phyloP scores from a whole-genome alignment of 129 eudicot species.

The Centrapalus pauciflorus region DNA sequence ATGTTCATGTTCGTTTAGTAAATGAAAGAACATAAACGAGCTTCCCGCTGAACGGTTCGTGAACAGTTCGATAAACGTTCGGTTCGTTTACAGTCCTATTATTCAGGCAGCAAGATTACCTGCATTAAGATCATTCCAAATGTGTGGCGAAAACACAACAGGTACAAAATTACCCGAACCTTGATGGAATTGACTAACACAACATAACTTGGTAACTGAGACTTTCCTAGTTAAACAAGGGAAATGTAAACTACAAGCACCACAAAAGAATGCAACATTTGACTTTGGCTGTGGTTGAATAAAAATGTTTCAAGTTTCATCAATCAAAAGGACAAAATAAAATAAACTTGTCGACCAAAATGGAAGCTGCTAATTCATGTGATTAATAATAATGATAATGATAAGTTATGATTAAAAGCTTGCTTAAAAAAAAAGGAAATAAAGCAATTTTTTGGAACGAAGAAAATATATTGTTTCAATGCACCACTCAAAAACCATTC shows the following conservation, averaged over 20 bases:
- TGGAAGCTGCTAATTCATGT: neutral
- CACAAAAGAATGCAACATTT: neutral
- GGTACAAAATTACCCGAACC: neutral
- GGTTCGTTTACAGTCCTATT: too few species aligned
- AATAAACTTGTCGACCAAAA: neutral
- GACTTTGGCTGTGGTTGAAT: neutral
- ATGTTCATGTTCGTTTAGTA: too few species aligned
- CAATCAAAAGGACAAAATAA: neutral
- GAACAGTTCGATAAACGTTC: too few species aligned
- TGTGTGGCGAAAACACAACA: neutral
- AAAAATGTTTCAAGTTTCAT: neutral
- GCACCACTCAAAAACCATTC: neutral
- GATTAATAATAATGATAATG: neutral
- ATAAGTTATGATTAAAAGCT: neutral
- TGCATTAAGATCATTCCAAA: neutral
- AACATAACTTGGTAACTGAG: neutral
- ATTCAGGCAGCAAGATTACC: conserved; percentile 2
- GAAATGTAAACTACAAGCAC: neutral
- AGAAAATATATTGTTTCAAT: neutral
- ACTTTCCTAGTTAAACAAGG: neutral
- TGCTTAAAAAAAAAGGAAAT: neutral
- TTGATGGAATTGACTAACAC: neutral
- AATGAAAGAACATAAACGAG: too few species aligned
- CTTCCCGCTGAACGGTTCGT: too few species aligned
- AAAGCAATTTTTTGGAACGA: neutral